phyloP scores from a whole-genome alignment of 1,139 yeast species.

The Kodamaea derodonti region DNA sequence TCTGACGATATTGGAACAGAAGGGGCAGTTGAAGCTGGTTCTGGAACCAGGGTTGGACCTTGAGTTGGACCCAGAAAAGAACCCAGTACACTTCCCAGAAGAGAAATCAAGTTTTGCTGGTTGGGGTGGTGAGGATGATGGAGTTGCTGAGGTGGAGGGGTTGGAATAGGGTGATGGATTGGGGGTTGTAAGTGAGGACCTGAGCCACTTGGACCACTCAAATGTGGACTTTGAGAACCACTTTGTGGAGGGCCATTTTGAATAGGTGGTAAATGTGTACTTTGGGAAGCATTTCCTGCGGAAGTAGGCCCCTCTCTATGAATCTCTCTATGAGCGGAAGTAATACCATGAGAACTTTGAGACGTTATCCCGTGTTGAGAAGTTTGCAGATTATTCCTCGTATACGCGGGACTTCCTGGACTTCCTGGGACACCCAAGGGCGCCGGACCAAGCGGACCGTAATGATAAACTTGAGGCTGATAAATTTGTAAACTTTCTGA shows the following conservation, averaged over 20 bases:
- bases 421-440: background rate
- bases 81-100: conserved; percentile 1
- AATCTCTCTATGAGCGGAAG: no score
- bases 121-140: conserved; percentile 2
- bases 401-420: background rate
- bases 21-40: conserved; percentile 3
- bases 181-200: conserved; percentile 5
- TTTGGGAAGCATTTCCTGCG: no score
- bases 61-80: conserved; percentile 4
- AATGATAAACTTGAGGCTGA: conserved; percentile 1
- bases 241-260: conserved; percentile 4
- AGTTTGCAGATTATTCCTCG: background rate
- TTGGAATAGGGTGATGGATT: conserved; percentile 7
- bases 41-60: conserved; percentile 9
- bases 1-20: conserved; percentile 2
- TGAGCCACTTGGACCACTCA: no score
- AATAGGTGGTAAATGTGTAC: background rate
- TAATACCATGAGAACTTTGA: no score
- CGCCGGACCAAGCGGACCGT: background rate
- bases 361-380: no score
- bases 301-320: no score
- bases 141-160: conserved; percentile 4
- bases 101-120: background rate
- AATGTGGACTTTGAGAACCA: no score
- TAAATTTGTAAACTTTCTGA: conserved; percentile 1